phyloP scores from a whole-genome alignment of 2,329 filamentous ascomycete genomes.

The Aureobasidium vineae region DNA sequence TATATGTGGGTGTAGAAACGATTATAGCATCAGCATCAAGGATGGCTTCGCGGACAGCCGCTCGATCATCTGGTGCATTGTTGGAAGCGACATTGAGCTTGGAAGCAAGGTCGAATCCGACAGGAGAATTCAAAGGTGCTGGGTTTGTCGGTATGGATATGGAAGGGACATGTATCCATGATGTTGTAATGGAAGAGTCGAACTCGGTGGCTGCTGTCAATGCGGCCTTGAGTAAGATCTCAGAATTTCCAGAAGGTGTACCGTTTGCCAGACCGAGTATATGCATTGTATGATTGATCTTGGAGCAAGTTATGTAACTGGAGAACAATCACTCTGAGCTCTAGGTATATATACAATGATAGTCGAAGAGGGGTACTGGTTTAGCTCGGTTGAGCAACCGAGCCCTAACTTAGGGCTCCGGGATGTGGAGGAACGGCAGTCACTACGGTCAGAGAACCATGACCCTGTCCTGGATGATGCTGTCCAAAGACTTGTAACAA shows the following conservation, averaged over 20 bases:
- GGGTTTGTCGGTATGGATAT: conserved; percentile 26
- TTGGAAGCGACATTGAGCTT: conserved; percentile 20
- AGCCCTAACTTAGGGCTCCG: conserved; percentile 12
- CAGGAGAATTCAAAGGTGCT: conserved; percentile 7
- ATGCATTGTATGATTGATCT: conserved; percentile 23
- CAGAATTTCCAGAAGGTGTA: conserved; percentile 24
- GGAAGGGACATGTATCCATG: conserved; percentile 28
- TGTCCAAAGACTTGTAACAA: too few relatives aligned
- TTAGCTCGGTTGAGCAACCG: neutral
- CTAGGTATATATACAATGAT: neutral
- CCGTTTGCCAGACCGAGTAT: conserved; percentile 28
- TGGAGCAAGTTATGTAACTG: too few relatives aligned
- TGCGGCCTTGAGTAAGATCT: conserved; percentile 28
- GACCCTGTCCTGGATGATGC: neutral
- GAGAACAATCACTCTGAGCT: neutral
- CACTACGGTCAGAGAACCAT: neutral
- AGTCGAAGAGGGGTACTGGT: neutral
- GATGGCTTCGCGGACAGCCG: conserved; percentile 27
- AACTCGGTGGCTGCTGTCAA: conserved; percentile 12
- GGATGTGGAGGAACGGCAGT: conserved; percentile 9
- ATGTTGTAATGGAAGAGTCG: conserved; percentile 27
- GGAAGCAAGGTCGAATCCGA: conserved; percentile 9
- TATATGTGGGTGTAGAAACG: conserved; percentile 26
- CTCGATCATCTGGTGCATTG: conserved; percentile 28
- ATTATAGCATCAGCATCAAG: conserved; percentile 29